phyloP scores from a whole-genome alignment of 192 early-diverging fungal genomes.

The Funneliformis mosseae region DNA sequence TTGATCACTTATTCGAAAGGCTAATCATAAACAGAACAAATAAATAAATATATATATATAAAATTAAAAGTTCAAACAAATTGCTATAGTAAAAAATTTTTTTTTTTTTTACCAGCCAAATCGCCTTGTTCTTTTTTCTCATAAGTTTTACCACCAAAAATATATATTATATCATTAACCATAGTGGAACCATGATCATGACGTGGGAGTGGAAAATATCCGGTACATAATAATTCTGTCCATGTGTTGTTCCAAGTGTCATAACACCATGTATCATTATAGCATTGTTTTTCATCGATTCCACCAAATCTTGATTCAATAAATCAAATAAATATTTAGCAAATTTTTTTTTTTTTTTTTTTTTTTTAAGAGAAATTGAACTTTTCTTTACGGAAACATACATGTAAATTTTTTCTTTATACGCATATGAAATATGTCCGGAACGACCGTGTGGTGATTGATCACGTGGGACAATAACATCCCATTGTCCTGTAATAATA shows the following conservation, averaged over 20 bases:
- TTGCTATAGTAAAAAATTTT: background rate
- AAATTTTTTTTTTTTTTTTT: background rate
- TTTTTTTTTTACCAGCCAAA: slow-evolving; percentile 37
- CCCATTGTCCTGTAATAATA: slow-evolving; percentile 10
- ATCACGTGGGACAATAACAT: slow-evolving; percentile 14
- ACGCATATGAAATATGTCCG: slow-evolving; percentile 29
- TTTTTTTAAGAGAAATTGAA: background rate
- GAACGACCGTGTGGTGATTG: slow-evolving; percentile 23
- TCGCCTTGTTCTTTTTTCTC: slow-evolving; percentile 50
- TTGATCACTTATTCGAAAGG: slow-evolving; percentile 38
- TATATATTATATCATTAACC: slow-evolving; percentile 54
- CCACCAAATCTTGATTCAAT: slow-evolving; percentile 48
- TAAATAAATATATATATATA: background rate
- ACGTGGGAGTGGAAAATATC: slow-evolving; percentile 51
- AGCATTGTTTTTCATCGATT: slow-evolving; percentile 46
- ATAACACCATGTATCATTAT: slow-evolving; percentile 62
- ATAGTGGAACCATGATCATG: slow-evolving; percentile 40
- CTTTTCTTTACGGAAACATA: background rate
- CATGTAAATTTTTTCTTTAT: slow-evolving; percentile 34
- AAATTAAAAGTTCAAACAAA: too few species aligned
- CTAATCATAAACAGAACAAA: background rate
- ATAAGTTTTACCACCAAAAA: slow-evolving; percentile 54
- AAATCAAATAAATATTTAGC: background rate
- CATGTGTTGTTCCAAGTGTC: slow-evolving; percentile 47
- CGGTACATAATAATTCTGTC: slow-evolving; percentile 44